Evolutionary conservation across 1,284 basidiomycete genomes (phyloP), one percentile per base, ranked within the genome.

Genomic region (Sporisorium scitamineum): DNA sequence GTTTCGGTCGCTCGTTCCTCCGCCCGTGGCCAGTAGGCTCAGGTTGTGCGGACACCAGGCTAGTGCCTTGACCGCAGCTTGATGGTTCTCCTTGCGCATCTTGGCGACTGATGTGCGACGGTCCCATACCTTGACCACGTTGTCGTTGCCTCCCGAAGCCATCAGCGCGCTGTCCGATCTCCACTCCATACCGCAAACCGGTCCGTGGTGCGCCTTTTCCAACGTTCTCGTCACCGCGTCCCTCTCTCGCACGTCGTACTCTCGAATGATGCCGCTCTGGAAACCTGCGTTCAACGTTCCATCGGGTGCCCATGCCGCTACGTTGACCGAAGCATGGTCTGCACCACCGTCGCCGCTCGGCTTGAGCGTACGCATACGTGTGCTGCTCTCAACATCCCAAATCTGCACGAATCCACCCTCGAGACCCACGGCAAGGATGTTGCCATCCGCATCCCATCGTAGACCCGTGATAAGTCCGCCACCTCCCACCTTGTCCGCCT

Each of bases 1-100:
- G 26, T 92, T 94, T 42, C 94, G 93, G 84, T 99, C 96, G 70
- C 93, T 93, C 0, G 94, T 95, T 0, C 97, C 97, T 1, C 97
- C 97, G 0, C 97, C 97, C 0, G 93, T 92, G 0, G 96, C 96
- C 52, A 99, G 90, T 9, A 99, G 88, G 10, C 92, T 92, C 0
- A 92, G 90, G 87, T 96, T 94, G 95, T 96, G 98, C 0, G 96
- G 94, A 78, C 94, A 97, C 94, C 97, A 99, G 0, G 94, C 94
- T 50, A 99, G 88, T 0, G 95, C 95, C 56, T 81, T 83, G 39
- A 85, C 82, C 2, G 84, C 83, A 8, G 81, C 82, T 26, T 74
- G 69, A 61, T 84, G 82, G 54, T 83, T 82, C 63, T 95, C 96
- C 86, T 97, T 97, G 85, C 98, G 90, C 29, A 92, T 93, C 61